Percentiles rank a stretch among this genome's conserved stretches.
phyloP scores from a whole-genome alignment of 106 monocot species.

The Dendrobium officinale region DNA sequence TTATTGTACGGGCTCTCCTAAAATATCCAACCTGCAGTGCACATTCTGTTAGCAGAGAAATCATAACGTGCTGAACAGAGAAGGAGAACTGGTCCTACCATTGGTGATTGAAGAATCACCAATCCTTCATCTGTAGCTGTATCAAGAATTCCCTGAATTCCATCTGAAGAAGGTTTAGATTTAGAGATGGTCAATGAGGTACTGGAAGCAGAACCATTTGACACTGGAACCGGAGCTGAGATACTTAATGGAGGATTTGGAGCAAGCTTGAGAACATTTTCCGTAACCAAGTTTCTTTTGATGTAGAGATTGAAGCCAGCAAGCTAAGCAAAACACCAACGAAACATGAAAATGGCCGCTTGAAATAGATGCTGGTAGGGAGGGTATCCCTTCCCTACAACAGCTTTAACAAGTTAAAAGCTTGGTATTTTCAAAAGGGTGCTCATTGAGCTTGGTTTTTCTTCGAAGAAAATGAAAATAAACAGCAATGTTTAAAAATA shows the following conservation, averaged over 20 bases:
- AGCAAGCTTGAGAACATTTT: conserved; percentile 10
- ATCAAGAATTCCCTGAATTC: conserved; percentile 33
- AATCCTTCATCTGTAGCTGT: conserved; percentile 49
- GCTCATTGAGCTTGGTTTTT: neutral
- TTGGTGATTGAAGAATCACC: conserved; percentile 61
- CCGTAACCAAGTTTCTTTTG: conserved; percentile 40
- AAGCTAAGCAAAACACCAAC: conserved; percentile 29
- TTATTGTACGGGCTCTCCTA: conserved; percentile 54
- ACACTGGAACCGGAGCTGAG: conserved; percentile 13
- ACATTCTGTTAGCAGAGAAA: conserved; percentile 11
- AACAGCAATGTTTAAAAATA: neutral
- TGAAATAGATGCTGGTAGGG: neutral
- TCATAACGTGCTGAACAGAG: too few species aligned
- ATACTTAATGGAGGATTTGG: conserved; percentile 8
- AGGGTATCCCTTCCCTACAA: neutral
- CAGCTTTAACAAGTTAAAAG: neutral
- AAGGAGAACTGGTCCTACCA: conserved; percentile 18
- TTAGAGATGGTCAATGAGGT: conserved; percentile 38
- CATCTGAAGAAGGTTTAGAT: conserved; percentile 22
- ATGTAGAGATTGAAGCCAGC: conserved; percentile 55
- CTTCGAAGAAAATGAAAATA: neutral
- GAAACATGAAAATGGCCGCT: neutral
- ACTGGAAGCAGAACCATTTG: conserved; percentile 29
- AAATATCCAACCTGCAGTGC: conserved; percentile 62
- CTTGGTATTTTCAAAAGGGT: too few species aligned